Evolutionary conservation across 2,329 filamentous ascomycete species (phyloP).

Genomic region (Epicoccum nigrum): DNA sequence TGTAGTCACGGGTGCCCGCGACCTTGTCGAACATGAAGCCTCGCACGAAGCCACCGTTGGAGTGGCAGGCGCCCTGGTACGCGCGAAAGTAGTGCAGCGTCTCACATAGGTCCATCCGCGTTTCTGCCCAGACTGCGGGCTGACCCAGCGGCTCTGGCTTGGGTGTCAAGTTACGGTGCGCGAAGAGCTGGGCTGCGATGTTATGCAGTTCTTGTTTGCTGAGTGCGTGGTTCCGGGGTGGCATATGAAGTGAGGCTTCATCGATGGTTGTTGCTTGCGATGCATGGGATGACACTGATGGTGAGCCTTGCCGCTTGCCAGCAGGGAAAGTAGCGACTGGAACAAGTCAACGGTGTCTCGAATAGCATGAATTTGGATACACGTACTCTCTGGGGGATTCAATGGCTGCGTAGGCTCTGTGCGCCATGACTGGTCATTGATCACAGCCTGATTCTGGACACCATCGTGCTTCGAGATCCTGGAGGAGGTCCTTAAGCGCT

Average conservation of each 20-base stretch:
- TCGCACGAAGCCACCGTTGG: slow-evolving; percentile 55
- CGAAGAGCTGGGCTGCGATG: slow-evolving; percentile 23
- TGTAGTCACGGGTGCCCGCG: slow-evolving; percentile 61
- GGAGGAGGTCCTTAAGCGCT: neutral
- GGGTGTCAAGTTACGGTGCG: slow-evolving; percentile 23
- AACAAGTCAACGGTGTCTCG: neutral
- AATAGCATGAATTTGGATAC: neutral
- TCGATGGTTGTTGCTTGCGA: slow-evolving; percentile 17
- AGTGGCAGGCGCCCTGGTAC: slow-evolving; percentile 66
- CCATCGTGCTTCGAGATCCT: neutral
- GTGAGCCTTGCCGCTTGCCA: neutral
- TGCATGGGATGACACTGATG: neutral
- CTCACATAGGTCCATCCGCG: slow-evolving; percentile 67
- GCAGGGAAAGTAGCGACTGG: neutral
- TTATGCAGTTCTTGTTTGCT: slow-evolving; percentile 7
- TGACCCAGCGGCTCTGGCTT: slow-evolving; percentile 42
- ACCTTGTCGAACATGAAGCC: slow-evolving; percentile 67
- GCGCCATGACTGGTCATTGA: slow-evolving; percentile 1
- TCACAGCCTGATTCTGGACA: no score
- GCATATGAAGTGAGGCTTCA: neutral
- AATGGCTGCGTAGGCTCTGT: slow-evolving; percentile 8
- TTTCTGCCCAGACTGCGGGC: slow-evolving; percentile 63
- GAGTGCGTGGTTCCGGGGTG: neutral
- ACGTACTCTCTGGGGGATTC: slow-evolving; percentile 3
- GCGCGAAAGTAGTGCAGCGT: slow-evolving; percentile 66